Evolutionary conservation across 768 basidiomycete genomes (phyloP).

Genomic region (Tubosaeta sp.): DNA sequence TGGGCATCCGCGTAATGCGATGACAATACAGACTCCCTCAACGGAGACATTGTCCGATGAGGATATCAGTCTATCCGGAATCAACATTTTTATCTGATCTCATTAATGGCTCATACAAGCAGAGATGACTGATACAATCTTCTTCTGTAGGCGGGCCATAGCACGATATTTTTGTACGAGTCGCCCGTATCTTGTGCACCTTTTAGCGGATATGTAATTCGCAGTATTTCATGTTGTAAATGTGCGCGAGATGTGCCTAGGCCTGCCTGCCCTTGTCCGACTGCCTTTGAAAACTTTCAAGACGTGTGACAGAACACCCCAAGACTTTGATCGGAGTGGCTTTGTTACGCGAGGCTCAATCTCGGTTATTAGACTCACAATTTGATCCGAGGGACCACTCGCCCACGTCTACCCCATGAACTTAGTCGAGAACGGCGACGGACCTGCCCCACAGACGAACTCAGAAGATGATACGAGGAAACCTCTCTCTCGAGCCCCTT

Average conservation of each 20-base stretch:
- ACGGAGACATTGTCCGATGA: slow-evolving; percentile 69
- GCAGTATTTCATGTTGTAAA: background rate
- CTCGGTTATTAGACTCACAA: background rate
- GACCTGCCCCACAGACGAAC: background rate
- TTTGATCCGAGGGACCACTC: background rate
- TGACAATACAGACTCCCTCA: slow-evolving; percentile 93
- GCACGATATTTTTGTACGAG: slow-evolving; percentile 11
- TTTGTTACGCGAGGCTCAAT: background rate
- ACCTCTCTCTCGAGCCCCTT: slow-evolving; percentile 18
- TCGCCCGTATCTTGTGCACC: background rate
- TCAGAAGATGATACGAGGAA: background rate
- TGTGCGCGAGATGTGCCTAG: background rate
- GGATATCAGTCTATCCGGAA: slow-evolving; percentile 41
- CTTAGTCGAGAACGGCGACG: slow-evolving; percentile 3
- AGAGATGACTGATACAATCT: slow-evolving; percentile 8
- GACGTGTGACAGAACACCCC: background rate
- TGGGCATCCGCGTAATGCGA: slow-evolving; percentile 34
- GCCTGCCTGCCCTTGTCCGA: background rate
- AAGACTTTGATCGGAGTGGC: background rate
- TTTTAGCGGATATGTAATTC: slow-evolving; percentile 2
- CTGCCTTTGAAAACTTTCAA: no score
- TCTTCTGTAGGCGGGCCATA: slow-evolving; percentile 7
- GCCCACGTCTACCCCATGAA: slow-evolving; percentile 5
- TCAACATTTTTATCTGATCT: slow-evolving; percentile 52
- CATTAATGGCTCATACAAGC: background rate